Conservation (phyloP, 208 protist species). For the Crithidia acanthocephali region DNA sequence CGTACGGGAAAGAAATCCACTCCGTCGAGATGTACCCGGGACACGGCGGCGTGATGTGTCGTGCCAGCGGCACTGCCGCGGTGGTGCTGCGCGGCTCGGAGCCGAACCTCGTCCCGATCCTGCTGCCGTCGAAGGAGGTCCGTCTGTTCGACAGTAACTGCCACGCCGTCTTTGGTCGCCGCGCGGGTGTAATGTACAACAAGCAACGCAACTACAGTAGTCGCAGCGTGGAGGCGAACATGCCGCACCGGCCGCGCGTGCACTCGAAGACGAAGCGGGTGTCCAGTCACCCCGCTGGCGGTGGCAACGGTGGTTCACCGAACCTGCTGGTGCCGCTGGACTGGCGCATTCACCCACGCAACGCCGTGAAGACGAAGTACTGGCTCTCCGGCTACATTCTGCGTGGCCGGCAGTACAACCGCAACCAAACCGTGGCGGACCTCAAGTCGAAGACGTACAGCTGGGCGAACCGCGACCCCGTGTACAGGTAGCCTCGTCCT, state of each 20-base stretch:
- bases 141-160: constrained; percentile 89
- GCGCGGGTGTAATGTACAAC: constrained; percentile 91
- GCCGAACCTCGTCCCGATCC: constrained; percentile 86
- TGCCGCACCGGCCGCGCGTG: constrained; percentile 83
- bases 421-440: constrained; percentile 84
- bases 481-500: constrained; percentile 67
- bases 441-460: constrained; percentile 92
- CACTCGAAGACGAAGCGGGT: constrained; percentile 90
- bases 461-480: constrained; percentile 89
- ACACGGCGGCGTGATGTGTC: constrained; percentile 84
- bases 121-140: constrained; percentile 93
- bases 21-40: constrained; percentile 93
- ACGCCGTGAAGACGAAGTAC: constrained; percentile 91
- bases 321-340: constrained; percentile 92
- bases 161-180: constrained; percentile 88
- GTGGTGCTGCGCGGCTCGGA: constrained; percentile 88
- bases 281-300: constrained; percentile 86
- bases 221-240: constrained; percentile 78
- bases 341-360: constrained; percentile 89
- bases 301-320: constrained; percentile 84
- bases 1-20: constrained; percentile 92
- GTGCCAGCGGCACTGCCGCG: constrained; percentile 84
- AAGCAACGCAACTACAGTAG: constrained; percentile 81
- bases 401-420: constrained; percentile 88
- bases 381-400: constrained; percentile 94